Evolutionary conservation across 202 grass and related monocot species (phyloP).

Genomic region (Carex arenaria): DNA sequence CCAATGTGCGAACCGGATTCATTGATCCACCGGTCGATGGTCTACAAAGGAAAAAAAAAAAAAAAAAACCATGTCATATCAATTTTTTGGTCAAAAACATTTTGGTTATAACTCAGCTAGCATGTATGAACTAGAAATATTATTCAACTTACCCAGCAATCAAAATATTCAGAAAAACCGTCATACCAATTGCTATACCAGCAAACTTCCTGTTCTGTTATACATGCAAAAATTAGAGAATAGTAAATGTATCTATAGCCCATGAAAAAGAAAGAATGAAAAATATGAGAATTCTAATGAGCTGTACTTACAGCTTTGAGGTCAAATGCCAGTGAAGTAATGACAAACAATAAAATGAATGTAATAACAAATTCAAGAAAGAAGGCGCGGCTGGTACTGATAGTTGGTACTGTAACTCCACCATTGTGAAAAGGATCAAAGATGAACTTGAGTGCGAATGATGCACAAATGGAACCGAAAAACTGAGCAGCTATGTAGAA

Average conservation of each 20-base stretch:
- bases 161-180: slow-evolving; percentile 28
- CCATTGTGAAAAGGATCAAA: slow-evolving; percentile 27
- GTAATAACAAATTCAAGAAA: slow-evolving; percentile 56
- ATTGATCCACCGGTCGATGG: slow-evolving; percentile 48
- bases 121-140: background rate
- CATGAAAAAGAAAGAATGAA: background rate
- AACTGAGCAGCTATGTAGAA: slow-evolving; percentile 40
- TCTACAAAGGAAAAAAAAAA: slow-evolving; percentile 22
- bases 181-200: slow-evolving; percentile 22
- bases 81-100: background rate
- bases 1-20: slow-evolving; percentile 49
- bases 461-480: slow-evolving; percentile 26
- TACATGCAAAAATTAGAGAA: background rate
- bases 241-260: background rate
- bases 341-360: slow-evolving; percentile 49
- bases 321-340: slow-evolving; percentile 41
- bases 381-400: slow-evolving; percentile 36
- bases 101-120: background rate
- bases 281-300: background rate
- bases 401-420: slow-evolving; percentile 34
- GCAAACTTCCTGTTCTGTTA: slow-evolving; percentile 15
- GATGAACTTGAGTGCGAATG: slow-evolving; percentile 34
- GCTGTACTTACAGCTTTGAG: slow-evolving; percentile 26
- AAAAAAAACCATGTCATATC: background rate
- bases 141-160: slow-evolving; percentile 23